Evolutionary conservation across 768 basidiomycete genomes (phyloP).

Genomic region (Porphyrellus cyaneotinctus): DNA sequence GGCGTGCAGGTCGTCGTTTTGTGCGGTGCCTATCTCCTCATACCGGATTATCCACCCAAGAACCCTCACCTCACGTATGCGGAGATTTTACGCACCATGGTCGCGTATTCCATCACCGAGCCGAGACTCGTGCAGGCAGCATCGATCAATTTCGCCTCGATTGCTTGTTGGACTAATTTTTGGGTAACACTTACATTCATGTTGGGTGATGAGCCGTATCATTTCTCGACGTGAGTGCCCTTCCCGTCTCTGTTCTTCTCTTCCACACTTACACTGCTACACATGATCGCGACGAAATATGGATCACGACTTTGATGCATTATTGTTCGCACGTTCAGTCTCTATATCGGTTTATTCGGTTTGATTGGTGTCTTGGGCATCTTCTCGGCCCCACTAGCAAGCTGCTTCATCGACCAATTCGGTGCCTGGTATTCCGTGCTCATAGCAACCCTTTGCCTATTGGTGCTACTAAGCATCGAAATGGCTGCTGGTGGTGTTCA

Average conservation of each 20-base stretch:
- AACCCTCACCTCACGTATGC: conserved; percentile 35
- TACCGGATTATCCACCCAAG: conserved; percentile 44
- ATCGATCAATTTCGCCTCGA: conserved; percentile 25
- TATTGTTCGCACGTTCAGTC: conserved; percentile 2
- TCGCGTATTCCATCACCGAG: conserved; percentile 36
- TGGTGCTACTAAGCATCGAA: conserved; percentile 31
- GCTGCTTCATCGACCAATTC: conserved; percentile 28
- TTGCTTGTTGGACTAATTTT: conserved; percentile 32
- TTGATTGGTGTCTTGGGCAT: conserved; percentile 43
- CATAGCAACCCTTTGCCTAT: conserved; percentile 28
- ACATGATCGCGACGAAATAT: background rate
- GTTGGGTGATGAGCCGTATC: conserved; percentile 39
- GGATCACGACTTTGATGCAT: background rate
- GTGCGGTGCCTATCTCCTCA: conserved; percentile 25
- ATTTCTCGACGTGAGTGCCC: conserved; percentile 32
- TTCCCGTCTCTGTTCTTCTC: no score
- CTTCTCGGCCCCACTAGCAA: conserved; percentile 24
- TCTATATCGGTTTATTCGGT: conserved; percentile 45
- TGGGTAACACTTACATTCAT: conserved; percentile 46
- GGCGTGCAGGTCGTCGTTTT: conserved; percentile 32
- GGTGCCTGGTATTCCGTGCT: conserved; percentile 43
- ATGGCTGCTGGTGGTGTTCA: conserved; percentile 36
- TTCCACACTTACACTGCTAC: background rate
- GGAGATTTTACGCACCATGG: conserved; percentile 36
- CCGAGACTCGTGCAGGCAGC: conserved; percentile 39